phyloP scores from a whole-genome alignment of 306 rosid genomes.

The Cicer cuneatum region DNA sequence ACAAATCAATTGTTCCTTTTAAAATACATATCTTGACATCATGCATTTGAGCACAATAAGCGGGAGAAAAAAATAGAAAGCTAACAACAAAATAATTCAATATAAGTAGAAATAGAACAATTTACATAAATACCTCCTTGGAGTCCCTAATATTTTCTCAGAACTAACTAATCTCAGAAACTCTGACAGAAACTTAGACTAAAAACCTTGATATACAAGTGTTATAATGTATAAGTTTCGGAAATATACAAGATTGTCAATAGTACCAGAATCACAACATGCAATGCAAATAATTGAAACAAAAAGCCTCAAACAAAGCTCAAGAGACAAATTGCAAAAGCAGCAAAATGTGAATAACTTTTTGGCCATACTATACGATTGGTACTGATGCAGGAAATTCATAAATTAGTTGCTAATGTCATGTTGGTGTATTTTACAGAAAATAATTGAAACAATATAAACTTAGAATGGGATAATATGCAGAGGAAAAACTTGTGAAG shows the following conservation, averaged over 20 bases:
- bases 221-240: background rate
- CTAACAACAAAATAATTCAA: slow-evolving; percentile 25
- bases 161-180: too few relatives aligned
- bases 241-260: background rate
- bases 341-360: background rate
- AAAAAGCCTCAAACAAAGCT: background rate
- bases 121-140: slow-evolving; percentile 65
- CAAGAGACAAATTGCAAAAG: background rate
- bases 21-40: slow-evolving; percentile 2
- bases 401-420: too few relatives aligned
- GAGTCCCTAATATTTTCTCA: too few relatives aligned
- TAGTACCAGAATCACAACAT: background rate
- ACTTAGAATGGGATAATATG: too few relatives aligned
- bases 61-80: background rate
- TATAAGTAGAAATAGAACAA: background rate
- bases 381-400: too few relatives aligned
- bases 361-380: too few relatives aligned
- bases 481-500: too few relatives aligned
- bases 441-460: too few relatives aligned
- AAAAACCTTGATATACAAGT: background rate
- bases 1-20: background rate
- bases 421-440: too few relatives aligned
- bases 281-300: background rate
- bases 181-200: background rate
- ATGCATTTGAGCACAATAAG: background rate